Base-by-base conservation (phyloP, 1,284 basidiomycete genomes). In the Fomes fomentarius region DNA sequence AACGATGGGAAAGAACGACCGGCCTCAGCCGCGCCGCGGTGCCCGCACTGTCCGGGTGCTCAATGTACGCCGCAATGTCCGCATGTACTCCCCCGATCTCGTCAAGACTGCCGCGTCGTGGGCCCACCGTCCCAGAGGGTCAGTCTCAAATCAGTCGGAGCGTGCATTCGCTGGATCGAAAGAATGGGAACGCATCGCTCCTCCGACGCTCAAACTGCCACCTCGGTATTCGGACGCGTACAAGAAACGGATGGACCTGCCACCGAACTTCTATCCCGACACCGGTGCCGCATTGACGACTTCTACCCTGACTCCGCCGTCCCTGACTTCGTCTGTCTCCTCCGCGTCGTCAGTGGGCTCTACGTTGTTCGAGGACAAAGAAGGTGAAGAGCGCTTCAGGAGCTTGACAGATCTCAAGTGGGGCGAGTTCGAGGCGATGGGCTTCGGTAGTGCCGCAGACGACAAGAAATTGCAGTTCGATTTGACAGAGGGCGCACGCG, bases 371-470 rank as follows among this genome's bases (percentile, higher is more conserved):
- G 69, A 65, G 62, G 70, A 71, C 31, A 64, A 66, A 31, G 71
- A 71, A 33, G 78, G 78, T 8, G 85, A 86, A 52, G 87, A 87
- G 56, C 75, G 84, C n/a, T 95, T 89, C 71, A 79, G 84, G 52
- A 91, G 83, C 56, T 67, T 95, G 61, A 90, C 91, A 0, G 91
- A 94, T 58, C 75, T 93, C 60, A 90, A 87, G 67, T 96, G 93
- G 93, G 91, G 91, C 11, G 85, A 90, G 67, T 96, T 96, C 64
- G 91, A 94, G 75, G 75, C 80, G 35, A 77, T 83, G 68, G 93
- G 93, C 0, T 95, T 96, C 60, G 83, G 84, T 35, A 75, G 75
- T 14, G 67, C 79, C 10, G 64, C 71, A 1, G 76, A 83, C 47
- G 79, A 85, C 50, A 85, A 85, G 69, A 87, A 88, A 65, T 74